phyloP scores from a whole-genome alignment of 106 monocot genomes.

The Phalaenopsis aphrodite region DNA sequence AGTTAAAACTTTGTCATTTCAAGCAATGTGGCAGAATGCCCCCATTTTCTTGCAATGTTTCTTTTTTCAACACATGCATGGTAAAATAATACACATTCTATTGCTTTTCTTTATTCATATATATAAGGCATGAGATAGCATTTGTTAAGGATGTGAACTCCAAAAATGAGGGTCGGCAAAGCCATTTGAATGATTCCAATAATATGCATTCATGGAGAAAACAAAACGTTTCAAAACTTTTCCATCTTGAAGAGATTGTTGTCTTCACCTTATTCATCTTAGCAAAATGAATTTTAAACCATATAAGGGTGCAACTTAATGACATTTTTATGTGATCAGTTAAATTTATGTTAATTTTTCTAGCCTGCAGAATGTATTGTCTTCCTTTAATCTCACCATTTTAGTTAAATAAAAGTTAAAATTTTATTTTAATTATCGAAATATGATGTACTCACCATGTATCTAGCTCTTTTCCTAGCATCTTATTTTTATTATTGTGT shows the following conservation, averaged over 20 bases:
- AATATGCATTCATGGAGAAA: not conserved
- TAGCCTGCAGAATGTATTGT: not conserved
- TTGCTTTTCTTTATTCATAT: too few species aligned
- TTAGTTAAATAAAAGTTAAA: too few species aligned
- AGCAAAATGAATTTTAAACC: not conserved
- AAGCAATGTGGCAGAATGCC: too few species aligned
- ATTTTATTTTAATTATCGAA: not conserved
- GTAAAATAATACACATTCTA: too few species aligned
- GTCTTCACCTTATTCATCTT: not conserved
- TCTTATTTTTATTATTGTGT: not conserved
- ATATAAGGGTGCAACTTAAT: not conserved
- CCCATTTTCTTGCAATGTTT: too few species aligned
- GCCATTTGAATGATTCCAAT: not conserved
- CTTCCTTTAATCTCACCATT: not conserved
- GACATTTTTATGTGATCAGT: not conserved
- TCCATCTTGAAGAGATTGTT: not conserved
- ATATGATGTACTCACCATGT: not conserved
- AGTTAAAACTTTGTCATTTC: too few species aligned
- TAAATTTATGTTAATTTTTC: not conserved
- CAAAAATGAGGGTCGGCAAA: not conserved
- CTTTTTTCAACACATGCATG: too few species aligned
- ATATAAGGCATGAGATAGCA: not conserved
- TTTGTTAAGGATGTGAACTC: not conserved
- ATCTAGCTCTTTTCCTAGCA: not conserved
- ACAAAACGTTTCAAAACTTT: not conserved